Conservation (phyloP, 2,329 filamentous ascomycete species). For the Hypomyces rosellus region DNA sequence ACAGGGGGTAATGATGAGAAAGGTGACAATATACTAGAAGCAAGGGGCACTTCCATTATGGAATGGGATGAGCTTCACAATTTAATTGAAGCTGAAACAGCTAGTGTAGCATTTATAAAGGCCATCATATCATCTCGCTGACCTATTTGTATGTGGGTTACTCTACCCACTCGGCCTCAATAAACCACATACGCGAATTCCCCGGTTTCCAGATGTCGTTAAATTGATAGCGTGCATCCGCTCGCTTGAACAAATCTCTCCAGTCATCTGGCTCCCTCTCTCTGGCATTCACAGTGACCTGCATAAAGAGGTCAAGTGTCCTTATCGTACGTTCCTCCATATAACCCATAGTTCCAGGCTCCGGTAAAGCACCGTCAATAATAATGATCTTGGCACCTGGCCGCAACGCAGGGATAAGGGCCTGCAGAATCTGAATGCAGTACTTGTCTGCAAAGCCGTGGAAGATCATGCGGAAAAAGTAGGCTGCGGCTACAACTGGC, state of each 20-base stretch:
- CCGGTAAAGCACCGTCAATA: slow-evolving; percentile 20
- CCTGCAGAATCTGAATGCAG: slow-evolving; percentile 24
- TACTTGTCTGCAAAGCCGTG: slow-evolving; percentile 30
- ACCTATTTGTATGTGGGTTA: background rate
- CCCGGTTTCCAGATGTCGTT: slow-evolving; percentile 13
- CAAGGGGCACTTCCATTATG: too few species aligned
- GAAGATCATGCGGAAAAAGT: slow-evolving; percentile 28
- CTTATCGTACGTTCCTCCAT: slow-evolving; percentile 8
- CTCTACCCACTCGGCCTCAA: slow-evolving; percentile 12
- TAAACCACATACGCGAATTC: slow-evolving; percentile 16
- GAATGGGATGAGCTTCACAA: too few species aligned
- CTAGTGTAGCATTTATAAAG: too few species aligned
- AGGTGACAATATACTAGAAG: too few species aligned
- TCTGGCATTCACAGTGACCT: slow-evolving; percentile 11
- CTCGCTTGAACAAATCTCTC: slow-evolving; percentile 6
- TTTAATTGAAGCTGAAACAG: too few species aligned
- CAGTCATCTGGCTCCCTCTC: slow-evolving; percentile 12
- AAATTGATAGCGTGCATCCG: slow-evolving; percentile 9
- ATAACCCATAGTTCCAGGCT: slow-evolving; percentile 13
- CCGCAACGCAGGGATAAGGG: slow-evolving; percentile 24
- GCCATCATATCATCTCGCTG: too few species aligned
- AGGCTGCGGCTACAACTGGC: slow-evolving; percentile 19
- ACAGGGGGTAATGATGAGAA: too few species aligned
- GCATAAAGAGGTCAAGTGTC: slow-evolving; percentile 12
- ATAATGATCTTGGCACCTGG: slow-evolving; percentile 20